Evolutionary conservation across 352 stramenopile genomes (phyloP).

Genomic region (Phytophthora sp.): DNA sequence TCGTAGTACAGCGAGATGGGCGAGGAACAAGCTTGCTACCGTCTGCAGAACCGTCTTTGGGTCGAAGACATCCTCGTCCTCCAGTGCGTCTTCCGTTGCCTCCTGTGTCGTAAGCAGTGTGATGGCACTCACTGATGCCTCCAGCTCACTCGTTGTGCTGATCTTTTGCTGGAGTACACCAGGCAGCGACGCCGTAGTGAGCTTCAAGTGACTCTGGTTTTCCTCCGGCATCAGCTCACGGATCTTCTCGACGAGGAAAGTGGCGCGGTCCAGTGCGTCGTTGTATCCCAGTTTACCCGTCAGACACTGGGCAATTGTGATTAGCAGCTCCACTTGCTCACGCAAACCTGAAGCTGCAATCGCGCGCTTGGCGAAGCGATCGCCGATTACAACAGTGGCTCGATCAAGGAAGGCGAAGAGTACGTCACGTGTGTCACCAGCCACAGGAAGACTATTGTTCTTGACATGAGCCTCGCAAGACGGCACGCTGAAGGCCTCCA

Average conservation of each 20-base stretch:
- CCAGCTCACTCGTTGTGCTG: conserved; percentile 21
- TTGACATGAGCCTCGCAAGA: conserved; percentile 41
- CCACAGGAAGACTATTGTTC: conserved; percentile 34
- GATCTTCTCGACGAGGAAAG: conserved; percentile 52
- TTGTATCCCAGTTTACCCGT: conserved; percentile 53
- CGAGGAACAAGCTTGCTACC: conserved; percentile 58
- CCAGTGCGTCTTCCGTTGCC: conserved; percentile 49
- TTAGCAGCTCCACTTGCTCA: conserved; percentile 69
- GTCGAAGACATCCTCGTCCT: conserved; percentile 44
- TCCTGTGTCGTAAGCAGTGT: conserved; percentile 67
- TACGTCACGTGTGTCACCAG: conserved; percentile 51
- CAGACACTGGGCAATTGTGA: conserved; percentile 64
- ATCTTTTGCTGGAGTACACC: conserved; percentile 37
- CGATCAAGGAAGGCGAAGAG: conserved; percentile 68
- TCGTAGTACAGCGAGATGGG: conserved; percentile 56
- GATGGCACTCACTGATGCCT: conserved; percentile 56
- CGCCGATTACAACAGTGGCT: conserved; percentile 59
- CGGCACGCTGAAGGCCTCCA: conserved; percentile 39
- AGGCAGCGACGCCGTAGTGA: conserved; percentile 45
- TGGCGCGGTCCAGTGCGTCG: conserved; percentile 46
- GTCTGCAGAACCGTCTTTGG: conserved; percentile 47
- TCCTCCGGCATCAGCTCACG: conserved; percentile 46
- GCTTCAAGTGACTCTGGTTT: conserved; percentile 64
- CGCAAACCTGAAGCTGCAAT: conserved; percentile 49
- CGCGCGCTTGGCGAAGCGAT: conserved; percentile 62